Evolutionary conservation across 768 basidiomycete genomes (phyloP), one percentile per base, ranked within the genome.

Genomic region (Russula sp.): DNA sequence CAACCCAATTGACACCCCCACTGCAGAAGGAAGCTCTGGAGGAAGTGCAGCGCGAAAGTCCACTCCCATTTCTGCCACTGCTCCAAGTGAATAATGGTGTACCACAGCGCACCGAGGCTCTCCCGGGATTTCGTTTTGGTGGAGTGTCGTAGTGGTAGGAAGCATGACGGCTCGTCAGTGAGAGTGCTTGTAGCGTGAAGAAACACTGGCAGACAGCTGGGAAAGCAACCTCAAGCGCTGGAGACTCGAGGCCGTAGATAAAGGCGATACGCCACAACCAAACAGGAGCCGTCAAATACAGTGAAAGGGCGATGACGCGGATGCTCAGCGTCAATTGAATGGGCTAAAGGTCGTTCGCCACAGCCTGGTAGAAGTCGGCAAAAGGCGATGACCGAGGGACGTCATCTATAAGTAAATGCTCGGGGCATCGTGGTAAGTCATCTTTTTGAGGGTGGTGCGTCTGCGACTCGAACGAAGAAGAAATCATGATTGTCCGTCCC

Each of bases 1-100:
- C 20, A 61, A 36, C 39, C 25, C 39, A 36, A 61, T 42, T 1
- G 60, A 48, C 34, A 61, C 32, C 9, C 60, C 60, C 20, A 56
- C 39, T 6, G 34, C 53, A 16, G 7, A 34, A 39, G 39, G n/a
- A 29, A 34, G 25, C 14, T 16, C 25, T 14, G 18, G 16, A 5
- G 45, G 43, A 32, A 53, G n/a, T 5, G 25, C 51, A 16, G 59
- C 45, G 14, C 45, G 43, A 13, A 60, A 46, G n/a, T 53, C 51
- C 7, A n/a, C 18, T 11, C 32, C 51, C 59, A 60, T 39, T 18
- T 34, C 59, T 5, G 43, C 45, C 9, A 60, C 45, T 4, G 35
- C n/a, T 16, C 3, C 43, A 20, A 53, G 32, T 18, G 59, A 54
- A 32, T 54, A 60, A 42, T 39, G 35, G 45, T 18, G 59, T 18